These are phyloP conservation scores for Prinsepia uniflora DNA, from an alignment of 306 rosid species.

Conservation along the genomic window DNA sequence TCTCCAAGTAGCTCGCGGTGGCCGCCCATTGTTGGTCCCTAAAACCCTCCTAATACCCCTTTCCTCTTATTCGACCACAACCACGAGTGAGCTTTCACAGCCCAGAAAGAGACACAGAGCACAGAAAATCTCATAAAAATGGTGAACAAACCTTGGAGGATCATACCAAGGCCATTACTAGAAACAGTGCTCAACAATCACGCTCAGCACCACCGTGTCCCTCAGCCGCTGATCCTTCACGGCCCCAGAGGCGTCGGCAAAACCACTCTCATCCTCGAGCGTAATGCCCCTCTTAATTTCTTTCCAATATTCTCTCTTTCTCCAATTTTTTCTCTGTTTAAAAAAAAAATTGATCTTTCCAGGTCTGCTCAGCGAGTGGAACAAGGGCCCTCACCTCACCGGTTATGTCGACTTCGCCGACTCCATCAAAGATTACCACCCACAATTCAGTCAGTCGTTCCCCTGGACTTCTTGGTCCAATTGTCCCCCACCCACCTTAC, in stretches of 20 bases:
- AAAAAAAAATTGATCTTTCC: constrained; percentile 2
- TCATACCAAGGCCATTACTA: constrained; percentile 71
- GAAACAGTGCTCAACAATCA: constrained; percentile 90
- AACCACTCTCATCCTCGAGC: constrained; percentile 83
- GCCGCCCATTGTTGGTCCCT: not conserved
- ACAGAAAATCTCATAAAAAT: constrained; percentile 23
- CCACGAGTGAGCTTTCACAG: not conserved
- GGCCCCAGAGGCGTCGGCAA: constrained; percentile 96
- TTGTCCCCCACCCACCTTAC: constrained; percentile 49
- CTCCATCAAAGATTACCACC: constrained; percentile 52
- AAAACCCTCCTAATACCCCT: constrained; percentile 44
- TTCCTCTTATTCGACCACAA: not conserved
- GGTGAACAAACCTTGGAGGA: constrained; percentile 73
- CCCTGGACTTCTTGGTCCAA: constrained; percentile 90
- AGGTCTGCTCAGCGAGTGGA: constrained; percentile 81
- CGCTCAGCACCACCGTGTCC: constrained; percentile 85
- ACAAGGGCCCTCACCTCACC: constrained; percentile 75
- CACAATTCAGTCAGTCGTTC: constrained; percentile 36
- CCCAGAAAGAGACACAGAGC: too few species aligned
- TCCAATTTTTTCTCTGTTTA: not conserved
- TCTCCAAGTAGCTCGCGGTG: not conserved
- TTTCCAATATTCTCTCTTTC: not conserved
- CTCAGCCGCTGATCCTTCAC: constrained; percentile 73
- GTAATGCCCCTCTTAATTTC: constrained; percentile 26
- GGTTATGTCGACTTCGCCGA: constrained; percentile 88